Evolutionary conservation across 805 yeast species (phyloP), one percentile per base, ranked within the genome.

Genomic region (Ogataea pini): DNA sequence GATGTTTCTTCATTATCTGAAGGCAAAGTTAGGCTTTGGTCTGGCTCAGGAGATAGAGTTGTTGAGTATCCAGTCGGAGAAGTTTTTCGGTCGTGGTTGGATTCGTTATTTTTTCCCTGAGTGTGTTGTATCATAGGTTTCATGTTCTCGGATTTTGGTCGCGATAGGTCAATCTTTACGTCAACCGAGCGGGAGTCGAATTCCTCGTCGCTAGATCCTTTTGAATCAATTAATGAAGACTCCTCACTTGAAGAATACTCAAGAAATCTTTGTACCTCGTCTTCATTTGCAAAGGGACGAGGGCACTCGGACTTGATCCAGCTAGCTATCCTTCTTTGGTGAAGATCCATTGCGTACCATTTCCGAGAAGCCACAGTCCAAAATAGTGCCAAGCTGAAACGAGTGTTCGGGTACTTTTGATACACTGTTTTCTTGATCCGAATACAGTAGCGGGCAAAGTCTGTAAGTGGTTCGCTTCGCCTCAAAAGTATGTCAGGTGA

Each of bases 391-490:
- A 66, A 48, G 14, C 59, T 53, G 8, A 51, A 43, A 8, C 53
- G 38, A 3, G 68, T 58, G 18, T 52, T 50, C 6, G 60, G 62
- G 19, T 34, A 55, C 3, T 47, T 22, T 2, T 46, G 24, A 42
- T 58, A 58, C 3, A 65, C 52, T 17, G 36, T 36, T 12, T 55
- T 51, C 32, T 55, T 51, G 4, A 54, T 40, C 5, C 51, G 37
- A 3, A 63, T 28, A 37, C 67, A 65, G 45, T 60, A 66, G 18
- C 60, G 47, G 8, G 63, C 66, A 48, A 64, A 62, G 28, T 62
- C 65, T 10, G 67, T 60, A 6, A 57, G 36, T 9, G 62, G 65
- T 19, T 54, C 51, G 7, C 62, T 54, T 12, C 50, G 56, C 12
- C 55, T 52, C 17, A 66, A 45, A 22, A 66, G 48, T 19, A 44